Base-by-base conservation (phyloP, 179 eudicot species). In the Silene noctiflora region DNA sequence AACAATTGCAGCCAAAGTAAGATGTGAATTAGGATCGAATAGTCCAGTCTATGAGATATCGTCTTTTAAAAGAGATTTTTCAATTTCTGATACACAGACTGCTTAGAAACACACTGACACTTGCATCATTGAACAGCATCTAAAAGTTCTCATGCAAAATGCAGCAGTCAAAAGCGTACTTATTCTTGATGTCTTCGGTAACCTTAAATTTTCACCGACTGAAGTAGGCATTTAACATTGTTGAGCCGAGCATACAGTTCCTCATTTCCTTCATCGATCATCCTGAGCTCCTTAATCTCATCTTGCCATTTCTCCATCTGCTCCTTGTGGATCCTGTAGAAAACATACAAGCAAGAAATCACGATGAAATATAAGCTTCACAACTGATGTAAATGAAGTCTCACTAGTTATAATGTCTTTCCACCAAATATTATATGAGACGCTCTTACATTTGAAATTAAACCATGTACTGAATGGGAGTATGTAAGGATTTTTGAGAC, bases 231-330 rank as follows among this genome's bases (percentile, higher is more conserved):
- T 74, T 80, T 89, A 76, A 91, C 96, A 84, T 87, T 91, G 42
- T 82, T 82, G 83, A 92, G 81, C 61, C 91, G 83, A 81, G 81
- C 84, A 81, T 84, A 82, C 77, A 73, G 70, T 33, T 94, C 93
- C 79, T 91, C 98, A 55, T 89, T 94, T 56, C 86, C 79, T 76
- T 90, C 84, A 84, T 94, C 98, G 11, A 89, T 86, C 85, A 86
- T 72, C 79, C 94, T 89, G 75, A 94, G 87, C 77, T 87, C 92
- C 84, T 88, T 89, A 58, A 94, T 91, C 79, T 91, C 98, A 65
- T 90, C 90, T 82, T 89, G 89, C 97, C 93, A 91, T 78, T 91
- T 92, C 74, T 89, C 94, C 63, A 92, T 87, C 84, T 91, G 94
- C 78, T 91, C 96, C 89, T 86, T 90, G 86, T 94, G 97, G 44